Evolutionary conservation across 306 rosid species (phyloP).

Genomic region (Datisca glomerata): DNA sequence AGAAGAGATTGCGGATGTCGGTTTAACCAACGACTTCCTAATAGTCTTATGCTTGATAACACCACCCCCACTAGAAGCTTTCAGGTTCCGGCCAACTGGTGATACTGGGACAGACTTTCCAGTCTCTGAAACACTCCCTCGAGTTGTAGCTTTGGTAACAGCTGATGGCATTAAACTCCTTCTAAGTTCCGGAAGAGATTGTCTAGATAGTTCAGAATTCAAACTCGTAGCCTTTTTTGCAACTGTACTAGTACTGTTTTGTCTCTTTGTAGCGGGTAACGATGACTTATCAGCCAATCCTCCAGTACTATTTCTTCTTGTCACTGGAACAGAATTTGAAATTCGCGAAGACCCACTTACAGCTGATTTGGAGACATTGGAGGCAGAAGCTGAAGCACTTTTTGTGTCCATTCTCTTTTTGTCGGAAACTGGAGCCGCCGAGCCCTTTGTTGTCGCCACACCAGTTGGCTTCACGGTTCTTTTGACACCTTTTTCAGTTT

Average conservation of each 20-base stretch:
- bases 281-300: constrained; percentile 46
- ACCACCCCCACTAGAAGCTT: constrained; percentile 26
- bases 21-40: constrained; percentile 40
- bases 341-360: constrained; percentile 27
- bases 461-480: constrained; percentile 28
- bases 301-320: constrained; percentile 67
- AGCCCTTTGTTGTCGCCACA: constrained; percentile 18
- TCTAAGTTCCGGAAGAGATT: constrained; percentile 65
- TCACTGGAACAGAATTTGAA: constrained; percentile 30
- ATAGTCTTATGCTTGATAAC: constrained; percentile 23
- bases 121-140: constrained; percentile 23
- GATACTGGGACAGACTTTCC: constrained; percentile 32
- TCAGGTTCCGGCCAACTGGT: constrained; percentile 24
- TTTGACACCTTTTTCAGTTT: constrained; percentile 15
- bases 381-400: constrained; percentile 21
- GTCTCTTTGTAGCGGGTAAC: constrained; percentile 24
- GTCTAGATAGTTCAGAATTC: constrained; percentile 31
- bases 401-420: constrained; percentile 40
- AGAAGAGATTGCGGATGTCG: constrained; percentile 34
- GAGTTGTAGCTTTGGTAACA: constrained; percentile 24
- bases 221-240: constrained; percentile 17
- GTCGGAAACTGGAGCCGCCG: constrained; percentile 16
- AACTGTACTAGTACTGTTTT: constrained; percentile 14
- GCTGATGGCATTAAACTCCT: constrained; percentile 47
- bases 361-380: constrained; percentile 29